phyloP scores from a whole-genome alignment of 768 basidiomycete genomes.

The Cystobasidium ongulense region DNA sequence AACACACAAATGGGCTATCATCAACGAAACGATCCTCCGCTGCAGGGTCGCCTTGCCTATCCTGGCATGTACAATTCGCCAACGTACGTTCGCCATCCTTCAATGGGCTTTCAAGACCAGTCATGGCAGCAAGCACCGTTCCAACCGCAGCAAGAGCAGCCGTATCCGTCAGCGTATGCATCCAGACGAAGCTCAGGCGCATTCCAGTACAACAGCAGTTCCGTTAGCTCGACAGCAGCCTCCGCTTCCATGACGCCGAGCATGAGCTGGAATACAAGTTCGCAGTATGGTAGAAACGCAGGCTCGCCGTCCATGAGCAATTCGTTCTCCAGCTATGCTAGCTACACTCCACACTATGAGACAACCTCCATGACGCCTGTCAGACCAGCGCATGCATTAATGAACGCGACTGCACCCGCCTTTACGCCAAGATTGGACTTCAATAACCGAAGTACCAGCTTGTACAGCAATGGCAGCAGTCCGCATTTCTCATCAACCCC shows the following conservation, averaged over 20 bases:
- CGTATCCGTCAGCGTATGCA: neutral
- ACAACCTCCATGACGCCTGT: neutral
- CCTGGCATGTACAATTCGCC: neutral
- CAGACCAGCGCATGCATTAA: neutral
- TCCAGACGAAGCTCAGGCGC: neutral
- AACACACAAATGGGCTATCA: neutral
- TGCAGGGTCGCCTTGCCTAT: neutral
- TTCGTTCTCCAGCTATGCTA: neutral
- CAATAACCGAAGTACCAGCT: neutral
- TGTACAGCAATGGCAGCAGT: neutral
- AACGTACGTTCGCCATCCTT: neutral
- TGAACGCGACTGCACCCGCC: neutral
- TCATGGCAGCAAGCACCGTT: neutral
- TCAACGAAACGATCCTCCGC: neutral
- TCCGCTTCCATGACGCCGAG: neutral
- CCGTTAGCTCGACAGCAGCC: neutral
- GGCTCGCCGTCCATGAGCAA: neutral
- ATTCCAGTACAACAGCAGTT: neutral
- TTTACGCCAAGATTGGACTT: neutral
- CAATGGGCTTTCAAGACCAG: neutral
- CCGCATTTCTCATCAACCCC: too few species aligned
- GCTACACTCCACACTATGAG: neutral
- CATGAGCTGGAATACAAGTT: neutral
- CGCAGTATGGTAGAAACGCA: neutral
- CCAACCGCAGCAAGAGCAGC: neutral